Evolutionary conservation across 345 rosid species (phyloP), one percentile per base, ranked within the genome.

Genomic region (Ailanthus altissimus): DNA sequence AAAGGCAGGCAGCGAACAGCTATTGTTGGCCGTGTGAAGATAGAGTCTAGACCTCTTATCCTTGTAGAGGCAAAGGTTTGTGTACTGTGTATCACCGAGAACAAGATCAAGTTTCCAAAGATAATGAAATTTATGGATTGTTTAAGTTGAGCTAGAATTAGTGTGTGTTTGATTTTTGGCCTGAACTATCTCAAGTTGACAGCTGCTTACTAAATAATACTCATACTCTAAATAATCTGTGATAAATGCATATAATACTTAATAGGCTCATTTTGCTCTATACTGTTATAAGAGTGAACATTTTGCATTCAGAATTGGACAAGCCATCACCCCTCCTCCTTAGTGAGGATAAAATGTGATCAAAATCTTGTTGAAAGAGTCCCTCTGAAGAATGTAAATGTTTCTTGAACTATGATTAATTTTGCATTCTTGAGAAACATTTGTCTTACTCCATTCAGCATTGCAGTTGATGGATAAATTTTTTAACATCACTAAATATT

Each of bases 51-150:
- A 11, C 92, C 92, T 2, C 90, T 90, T 79, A 74, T 89, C 47
- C 88, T 91, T 42, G 89, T 93, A 67, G 97, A 88, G 68, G 93
- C 95, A 78, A 91, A 91, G 97, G 98, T 91, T 65, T 74, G 86
- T 57, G 36, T 49, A 16, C 45, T 21, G 1, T 16, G 8, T 43
- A 11, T 26, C 54, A 56, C n/a, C 57, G 11, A 9, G 5, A 46
- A n/a, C 15, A 46, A 43, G 12, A 53, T 63, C 14, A 5, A 59
- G 14, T 6, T 20, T 38, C 72, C 43, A 15, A 56, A 45, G 4
- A 21, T 32, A 13, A 56, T 21, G 6, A 62, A 50, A 13, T 13
- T 53, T 53, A 53, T 70, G 8, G 23, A n/a, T n/a, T n/a, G n/a
- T n/a, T n/a, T n/a, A n/a, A n/a, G n/a, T n/a, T n/a, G n/a, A n/a